A percentile compares a stretch with the other conserved stretches of the same genome.
Evolutionary conservation across 306 rosid genomes (phyloP).

Genomic region (Inga laurina): DNA sequence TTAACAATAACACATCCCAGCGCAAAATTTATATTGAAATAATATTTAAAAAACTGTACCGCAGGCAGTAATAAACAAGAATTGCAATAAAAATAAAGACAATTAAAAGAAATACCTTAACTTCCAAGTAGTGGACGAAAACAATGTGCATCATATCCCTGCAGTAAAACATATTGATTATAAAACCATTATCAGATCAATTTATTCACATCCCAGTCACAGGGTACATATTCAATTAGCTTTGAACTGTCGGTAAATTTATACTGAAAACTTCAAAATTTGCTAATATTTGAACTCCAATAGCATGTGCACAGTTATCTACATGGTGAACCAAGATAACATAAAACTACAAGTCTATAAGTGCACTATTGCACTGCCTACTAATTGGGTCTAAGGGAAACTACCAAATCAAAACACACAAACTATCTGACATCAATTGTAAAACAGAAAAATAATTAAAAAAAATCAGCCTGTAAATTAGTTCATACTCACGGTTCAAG

Average conservation of each 20-base stretch:
- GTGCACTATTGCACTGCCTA: slow-evolving; percentile 18
- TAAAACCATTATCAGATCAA: slow-evolving; percentile 29
- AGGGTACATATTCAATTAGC: neutral
- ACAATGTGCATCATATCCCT: slow-evolving; percentile 93
- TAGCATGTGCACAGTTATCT: neutral
- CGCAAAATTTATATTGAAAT: neutral
- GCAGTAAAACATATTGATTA: slow-evolving; percentile 41
- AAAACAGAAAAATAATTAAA: slow-evolving; percentile 13
- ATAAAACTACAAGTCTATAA: neutral
- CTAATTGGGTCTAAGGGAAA: slow-evolving; percentile 8
- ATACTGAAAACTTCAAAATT: slow-evolving; percentile 26
- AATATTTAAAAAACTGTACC: slow-evolving; percentile 6
- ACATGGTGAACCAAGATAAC: neutral
- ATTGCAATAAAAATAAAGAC: slow-evolving; percentile 24
- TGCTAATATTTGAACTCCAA: neutral
- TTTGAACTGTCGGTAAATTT: slow-evolving; percentile 7
- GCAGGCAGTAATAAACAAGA: slow-evolving; percentile 10
- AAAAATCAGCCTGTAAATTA: slow-evolving; percentile 20
- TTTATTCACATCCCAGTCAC: neutral
- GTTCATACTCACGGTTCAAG: slow-evolving; percentile 75
- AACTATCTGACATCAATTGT: neutral
- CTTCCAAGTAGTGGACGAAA: slow-evolving; percentile 93
- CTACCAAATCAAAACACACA: slow-evolving; percentile 1
- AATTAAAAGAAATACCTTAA: slow-evolving; percentile 59
- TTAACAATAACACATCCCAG: neutral